Base-by-base conservation (phyloP, 2,329 filamentous ascomycete species). In the Monosporascus sp. region DNA sequence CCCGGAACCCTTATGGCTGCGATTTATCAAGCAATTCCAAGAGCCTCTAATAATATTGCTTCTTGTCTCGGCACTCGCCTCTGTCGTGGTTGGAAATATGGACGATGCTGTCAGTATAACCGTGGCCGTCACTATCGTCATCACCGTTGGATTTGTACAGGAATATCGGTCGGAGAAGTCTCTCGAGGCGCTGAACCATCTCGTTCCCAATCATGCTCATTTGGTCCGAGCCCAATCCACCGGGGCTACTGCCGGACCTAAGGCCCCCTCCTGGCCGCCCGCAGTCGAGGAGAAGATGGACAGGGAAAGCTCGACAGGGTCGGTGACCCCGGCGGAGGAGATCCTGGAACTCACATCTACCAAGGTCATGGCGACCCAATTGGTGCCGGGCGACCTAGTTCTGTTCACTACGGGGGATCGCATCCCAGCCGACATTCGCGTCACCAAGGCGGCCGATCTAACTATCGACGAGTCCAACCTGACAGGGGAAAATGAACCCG, bases 101-200 rank as follows among this genome's bases (percentile, higher is more conserved):
- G 93, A 97, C 63, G 95, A 99, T 73, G 93, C 93, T 6, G 75
- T 99, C 63, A 97, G 93, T 70, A 99, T 99, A 65, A 89, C 93
- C 0, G 85, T 96, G 34, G 94, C 94, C 2, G 94, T 99, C 22
- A 96, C 92, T 25, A 99, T 99, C 62, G 94, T 99, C 6, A 92
- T 99, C 24, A 88, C 88, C 0, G 94, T 99, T 42, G 94, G 93
- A 2, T 99, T 99, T 62, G 84, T 97, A 50, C 94, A 99, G 68
- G 94, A 99, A 72, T 99, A 99, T 70, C 82, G 94, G 54, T 97
- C 94, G 7, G 94, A 99, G 69, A 95, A 99, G 72, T 97, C 93
- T 3, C 84, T 99, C 60, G 94, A 99, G 71, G 94, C 94, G 20
- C 76, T 99, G 61, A 97, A 89, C 66, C 90, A 94, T 63, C 76